A percentile compares a stretch with the other conserved stretches of the same genome.
phyloP scores from a whole-genome alignment of 1,284 basidiomycete genomes.

The Irpex sp. region DNA sequence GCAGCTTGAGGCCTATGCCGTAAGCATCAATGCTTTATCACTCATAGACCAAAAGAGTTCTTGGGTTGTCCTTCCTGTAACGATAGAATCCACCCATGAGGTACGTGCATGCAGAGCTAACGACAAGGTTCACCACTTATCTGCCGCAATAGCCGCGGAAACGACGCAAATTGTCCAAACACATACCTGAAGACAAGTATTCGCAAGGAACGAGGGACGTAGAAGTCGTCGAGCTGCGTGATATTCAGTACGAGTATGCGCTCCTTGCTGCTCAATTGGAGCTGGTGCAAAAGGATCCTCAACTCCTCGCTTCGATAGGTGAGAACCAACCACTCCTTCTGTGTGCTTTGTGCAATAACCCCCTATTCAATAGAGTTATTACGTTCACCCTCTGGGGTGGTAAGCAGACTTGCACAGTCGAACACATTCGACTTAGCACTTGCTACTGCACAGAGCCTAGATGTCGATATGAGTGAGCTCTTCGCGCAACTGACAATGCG shows the following conservation, averaged over 20 bases:
- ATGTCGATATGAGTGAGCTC: conserved; percentile 84
- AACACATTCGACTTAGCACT: conserved; percentile 83
- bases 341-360: conserved; percentile 6
- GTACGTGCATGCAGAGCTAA: conserved; percentile 21
- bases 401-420: conserved; percentile 78
- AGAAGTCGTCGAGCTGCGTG: conserved; percentile 77
- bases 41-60: conserved; percentile 80
- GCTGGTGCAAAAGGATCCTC: conserved; percentile 61
- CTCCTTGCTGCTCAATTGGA: conserved; percentile 79
- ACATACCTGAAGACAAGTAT: conserved; percentile 78
- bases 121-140: not conserved
- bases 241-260: conserved; percentile 85
- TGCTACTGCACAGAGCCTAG: conserved; percentile 70
- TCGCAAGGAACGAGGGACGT: conserved; percentile 57
- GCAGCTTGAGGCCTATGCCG: conserved; percentile 80
- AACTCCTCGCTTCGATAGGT: conserved; percentile 46
- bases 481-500: conserved; percentile 79
- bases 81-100: conserved; percentile 40
- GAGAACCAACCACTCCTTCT: conserved; percentile 7
- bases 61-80: conserved; percentile 73
- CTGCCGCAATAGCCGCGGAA: conserved; percentile 39
- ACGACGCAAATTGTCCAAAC: conserved; percentile 66
- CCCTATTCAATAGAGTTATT: conserved; percentile 49
- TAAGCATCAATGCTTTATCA: conserved; percentile 88
- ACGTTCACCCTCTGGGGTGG: conserved; percentile 68